Conservation (phyloP, 306 rosid genomes). For the Rosa lucieae region DNA sequence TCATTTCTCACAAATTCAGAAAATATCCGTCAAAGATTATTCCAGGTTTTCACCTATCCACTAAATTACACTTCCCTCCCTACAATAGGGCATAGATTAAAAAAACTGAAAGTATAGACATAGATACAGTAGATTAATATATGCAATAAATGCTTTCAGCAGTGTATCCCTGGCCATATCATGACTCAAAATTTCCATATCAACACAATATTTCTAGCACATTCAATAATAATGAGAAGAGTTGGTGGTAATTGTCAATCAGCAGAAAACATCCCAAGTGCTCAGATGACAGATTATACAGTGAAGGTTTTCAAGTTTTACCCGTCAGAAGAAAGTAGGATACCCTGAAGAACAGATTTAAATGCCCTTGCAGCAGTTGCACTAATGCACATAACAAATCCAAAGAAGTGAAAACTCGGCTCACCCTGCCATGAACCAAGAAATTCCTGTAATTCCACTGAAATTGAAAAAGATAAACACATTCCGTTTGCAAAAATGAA, state of each 20-base stretch:
- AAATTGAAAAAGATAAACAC: conserved; percentile 24
- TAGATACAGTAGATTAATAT: neutral
- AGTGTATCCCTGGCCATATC: neutral
- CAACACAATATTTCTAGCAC: neutral
- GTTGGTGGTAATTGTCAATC: neutral
- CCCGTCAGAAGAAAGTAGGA: conserved; percentile 98
- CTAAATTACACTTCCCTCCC: neutral
- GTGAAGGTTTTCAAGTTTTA: conserved; percentile 35
- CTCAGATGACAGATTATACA: conserved; percentile 6
- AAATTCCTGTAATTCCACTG: conserved; percentile 22
- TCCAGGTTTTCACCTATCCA: neutral
- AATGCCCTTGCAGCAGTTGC: conserved; percentile 99
- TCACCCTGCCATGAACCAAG: conserved; percentile 80
- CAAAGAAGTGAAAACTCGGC: conserved; percentile 89
- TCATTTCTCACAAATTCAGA: neutral
- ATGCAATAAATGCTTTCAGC: neutral
- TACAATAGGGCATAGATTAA: neutral
- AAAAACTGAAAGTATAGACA: neutral
- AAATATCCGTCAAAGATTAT: neutral
- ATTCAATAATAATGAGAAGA: neutral
- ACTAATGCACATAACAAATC: conserved; percentile 89
- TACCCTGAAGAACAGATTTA: conserved; percentile 96
- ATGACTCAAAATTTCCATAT: neutral
- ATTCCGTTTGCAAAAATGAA: conserved; percentile 3
- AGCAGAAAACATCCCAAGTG: neutral